Evolutionary conservation across 1,139 yeast genomes (phyloP), one percentile per base, ranked within the genome.

Genomic region (Diutina neorugosa): DNA sequence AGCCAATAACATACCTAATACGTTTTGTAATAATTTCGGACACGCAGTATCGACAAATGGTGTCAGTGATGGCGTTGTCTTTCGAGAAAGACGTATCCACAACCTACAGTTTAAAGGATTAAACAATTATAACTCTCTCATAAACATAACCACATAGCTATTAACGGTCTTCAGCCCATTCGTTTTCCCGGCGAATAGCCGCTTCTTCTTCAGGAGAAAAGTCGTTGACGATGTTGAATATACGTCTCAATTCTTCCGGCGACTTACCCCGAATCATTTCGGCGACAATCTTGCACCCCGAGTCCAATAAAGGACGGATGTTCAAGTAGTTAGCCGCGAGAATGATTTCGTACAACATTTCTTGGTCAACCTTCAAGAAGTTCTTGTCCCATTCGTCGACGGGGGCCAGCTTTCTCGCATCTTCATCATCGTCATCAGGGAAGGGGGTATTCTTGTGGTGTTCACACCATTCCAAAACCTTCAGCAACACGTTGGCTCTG

Each of bases 121-220:
- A 31, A 12, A 44, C 47, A 41, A 34, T 41, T 37, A 19, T n/a
- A 18, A 37, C 43, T 25, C 20, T 20, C 16, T 23, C 41, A 20
- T 16, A 20, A n/a, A 9, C 42, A 20, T 14, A 8, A 23, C 11
- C 21, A 41, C 34, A 23, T 42, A 23, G n/a, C 14, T 31, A 43
- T 48, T 23, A 90, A 65, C 96, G 90, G 68, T 93, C 98, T 68
- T 93, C 98, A 23, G 98, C 98, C 98, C 98, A 93, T 69, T 93
- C 98, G 66, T 93, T 93, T 69, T 93, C 98, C 64, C 96, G 82
- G 65, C 95, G 85, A 61, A 94, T 93, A 54, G 96, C 98, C 52
- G 95, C 96, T 71, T 93, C 98, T 69, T 94, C 98, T 67, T 94
- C 98, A 3, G 98, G 96, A 44, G 96, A 87, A 70, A 94, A 93